These are phyloP conservation scores for Ogataea naganishii DNA, from an alignment of 805 yeast species.

Conservation along the genomic window DNA sequence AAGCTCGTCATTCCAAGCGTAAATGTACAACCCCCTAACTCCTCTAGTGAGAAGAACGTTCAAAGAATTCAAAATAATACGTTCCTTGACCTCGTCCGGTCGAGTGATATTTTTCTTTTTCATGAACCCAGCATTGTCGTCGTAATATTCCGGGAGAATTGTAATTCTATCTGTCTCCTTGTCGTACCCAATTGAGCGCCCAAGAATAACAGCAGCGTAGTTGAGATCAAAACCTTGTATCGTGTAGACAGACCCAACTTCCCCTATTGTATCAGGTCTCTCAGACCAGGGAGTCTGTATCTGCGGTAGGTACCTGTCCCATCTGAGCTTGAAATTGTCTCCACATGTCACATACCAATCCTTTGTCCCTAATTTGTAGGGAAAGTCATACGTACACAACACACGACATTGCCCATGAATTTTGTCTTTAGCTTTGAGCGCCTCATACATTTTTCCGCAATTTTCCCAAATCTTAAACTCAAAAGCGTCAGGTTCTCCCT, in stretches of 20 bases:
- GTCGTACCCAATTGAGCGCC: constrained; percentile 34
- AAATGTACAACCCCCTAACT: constrained; percentile 32
- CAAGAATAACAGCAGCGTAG: constrained; percentile 37
- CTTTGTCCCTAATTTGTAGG: constrained; percentile 34
- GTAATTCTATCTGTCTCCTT: constrained; percentile 22
- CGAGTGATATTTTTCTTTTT: constrained; percentile 29
- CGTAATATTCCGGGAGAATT: constrained; percentile 29
- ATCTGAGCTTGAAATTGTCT: constrained; percentile 32
- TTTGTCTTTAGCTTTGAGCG: constrained; percentile 20
- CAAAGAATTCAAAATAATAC: constrained; percentile 34
- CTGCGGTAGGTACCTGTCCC: constrained; percentile 38
- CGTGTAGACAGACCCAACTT: constrained; percentile 40
- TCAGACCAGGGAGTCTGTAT: constrained; percentile 36
- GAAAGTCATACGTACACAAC: constrained; percentile 37
- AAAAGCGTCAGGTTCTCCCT: constrained; percentile 10
- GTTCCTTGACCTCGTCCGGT: constrained; percentile 27
- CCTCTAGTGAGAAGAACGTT: constrained; percentile 39
- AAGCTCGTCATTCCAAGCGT: constrained; percentile 31
- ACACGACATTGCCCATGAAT: constrained; percentile 33
- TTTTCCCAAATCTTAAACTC: constrained; percentile 28
- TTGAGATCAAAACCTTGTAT: constrained; percentile 40
- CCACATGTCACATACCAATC: constrained; percentile 37
- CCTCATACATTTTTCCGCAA: constrained; percentile 32
- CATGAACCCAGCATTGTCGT: constrained; percentile 38
- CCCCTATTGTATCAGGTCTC: constrained; percentile 34